These are phyloP conservation scores for Fusarium dimerum DNA, from an alignment of 2,329 filamentous ascomycete species.

Conservation along the genomic window DNA sequence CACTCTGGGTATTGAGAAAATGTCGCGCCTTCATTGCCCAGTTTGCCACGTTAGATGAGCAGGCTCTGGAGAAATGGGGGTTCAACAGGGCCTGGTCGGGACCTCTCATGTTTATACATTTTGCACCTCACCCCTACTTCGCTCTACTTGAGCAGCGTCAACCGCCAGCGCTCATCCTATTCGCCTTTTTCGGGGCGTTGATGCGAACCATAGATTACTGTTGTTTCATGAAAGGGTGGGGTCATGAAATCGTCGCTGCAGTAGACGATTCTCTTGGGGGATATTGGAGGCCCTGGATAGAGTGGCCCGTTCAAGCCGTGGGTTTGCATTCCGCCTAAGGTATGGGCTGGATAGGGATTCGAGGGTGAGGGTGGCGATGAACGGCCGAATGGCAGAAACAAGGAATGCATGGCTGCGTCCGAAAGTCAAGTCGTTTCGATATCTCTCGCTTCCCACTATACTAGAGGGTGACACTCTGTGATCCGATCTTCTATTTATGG, in stretches of 20 bases:
- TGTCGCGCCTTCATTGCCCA: slow-evolving; percentile 14
- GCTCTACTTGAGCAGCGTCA: slow-evolving; percentile 21
- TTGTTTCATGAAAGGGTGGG: slow-evolving; percentile 22
- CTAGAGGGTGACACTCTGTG: too few species aligned
- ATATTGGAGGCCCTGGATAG: slow-evolving; percentile 18
- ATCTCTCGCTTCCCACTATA: too few species aligned
- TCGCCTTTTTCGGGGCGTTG: slow-evolving; percentile 17
- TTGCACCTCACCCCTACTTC: slow-evolving; percentile 19
- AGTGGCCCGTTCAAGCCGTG: background rate
- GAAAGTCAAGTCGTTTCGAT: too few species aligned
- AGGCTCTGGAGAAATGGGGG: slow-evolving; percentile 5
- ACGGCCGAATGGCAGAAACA: too few species aligned
- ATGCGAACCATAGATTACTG: slow-evolving; percentile 7
- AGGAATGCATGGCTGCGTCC: too few species aligned
- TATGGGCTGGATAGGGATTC: too few species aligned
- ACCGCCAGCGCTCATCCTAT: slow-evolving; percentile 18
- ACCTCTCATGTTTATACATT: slow-evolving; percentile 16
- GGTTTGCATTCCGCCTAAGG: too few species aligned
- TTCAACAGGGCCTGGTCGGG: slow-evolving; percentile 19
- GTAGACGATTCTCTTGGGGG: slow-evolving; percentile 18
- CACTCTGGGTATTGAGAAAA: slow-evolving; percentile 10
- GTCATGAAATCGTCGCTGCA: slow-evolving; percentile 18
- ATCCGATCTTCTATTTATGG: too few species aligned
- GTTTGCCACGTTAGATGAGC: slow-evolving; percentile 10
- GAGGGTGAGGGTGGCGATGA: too few species aligned